phyloP scores from a whole-genome alignment of 2,329 filamentous ascomycete species.

The Thyridium curvatum region DNA sequence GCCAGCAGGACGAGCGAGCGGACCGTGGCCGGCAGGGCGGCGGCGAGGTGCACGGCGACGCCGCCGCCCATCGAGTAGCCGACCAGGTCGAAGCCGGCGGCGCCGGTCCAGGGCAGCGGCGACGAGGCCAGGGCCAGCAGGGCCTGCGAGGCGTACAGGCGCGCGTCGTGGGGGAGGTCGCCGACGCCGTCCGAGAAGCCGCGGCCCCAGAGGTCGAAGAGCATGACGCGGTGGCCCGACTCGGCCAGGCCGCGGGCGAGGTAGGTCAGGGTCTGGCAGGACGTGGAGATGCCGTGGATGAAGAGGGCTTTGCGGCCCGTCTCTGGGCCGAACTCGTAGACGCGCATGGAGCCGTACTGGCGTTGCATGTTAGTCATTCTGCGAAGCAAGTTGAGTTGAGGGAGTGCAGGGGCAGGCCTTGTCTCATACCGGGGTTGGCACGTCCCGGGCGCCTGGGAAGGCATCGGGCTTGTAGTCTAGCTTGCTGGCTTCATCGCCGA shows the following conservation, averaged over 20 bases:
- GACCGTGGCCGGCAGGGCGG: conserved; percentile 65
- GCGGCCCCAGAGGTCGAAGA: conserved; percentile 69
- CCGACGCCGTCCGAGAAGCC: conserved; percentile 61
- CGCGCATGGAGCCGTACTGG: conserved; percentile 65
- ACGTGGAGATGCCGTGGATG: conserved; percentile 79
- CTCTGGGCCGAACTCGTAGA: conserved; percentile 78
- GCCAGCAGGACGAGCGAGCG: conserved; percentile 69
- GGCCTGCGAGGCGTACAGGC: conserved; percentile 67
- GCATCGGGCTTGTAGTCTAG: conserved; percentile 57
- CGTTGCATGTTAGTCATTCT: not conserved
- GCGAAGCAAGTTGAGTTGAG: not conserved
- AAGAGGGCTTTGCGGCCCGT: conserved; percentile 69
- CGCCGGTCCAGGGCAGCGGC: conserved; percentile 59
- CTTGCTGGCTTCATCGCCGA: conserved; percentile 13
- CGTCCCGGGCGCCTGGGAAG: conserved; percentile 67
- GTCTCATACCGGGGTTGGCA: conserved; percentile 57
- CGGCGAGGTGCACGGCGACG: conserved; percentile 68
- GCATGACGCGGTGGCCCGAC: conserved; percentile 71
- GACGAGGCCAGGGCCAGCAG: conserved; percentile 66
- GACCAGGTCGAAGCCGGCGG: conserved; percentile 54
- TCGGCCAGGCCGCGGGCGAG: conserved; percentile 57
- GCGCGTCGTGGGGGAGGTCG: conserved; percentile 64
- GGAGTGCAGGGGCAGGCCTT: too few species aligned
- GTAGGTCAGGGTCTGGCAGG: conserved; percentile 64
- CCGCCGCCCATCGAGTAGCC: conserved; percentile 82